Conservation (phyloP, 441 rosid species). For the Oxalis stricta region DNA sequence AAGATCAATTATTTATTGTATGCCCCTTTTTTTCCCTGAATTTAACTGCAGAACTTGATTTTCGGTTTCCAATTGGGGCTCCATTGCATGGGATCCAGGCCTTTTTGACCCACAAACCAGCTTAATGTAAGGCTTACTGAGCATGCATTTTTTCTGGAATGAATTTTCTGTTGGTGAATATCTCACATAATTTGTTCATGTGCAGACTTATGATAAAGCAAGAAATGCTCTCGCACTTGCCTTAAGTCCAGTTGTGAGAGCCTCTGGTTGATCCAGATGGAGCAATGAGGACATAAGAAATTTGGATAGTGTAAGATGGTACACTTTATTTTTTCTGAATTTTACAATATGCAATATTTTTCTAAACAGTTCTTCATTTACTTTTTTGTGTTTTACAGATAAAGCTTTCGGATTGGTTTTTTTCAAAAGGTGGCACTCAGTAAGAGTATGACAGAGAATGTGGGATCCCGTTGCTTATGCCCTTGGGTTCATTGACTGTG, state of each 20-base stretch:
- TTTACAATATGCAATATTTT: background rate
- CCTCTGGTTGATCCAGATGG: constrained; percentile 83
- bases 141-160: background rate
- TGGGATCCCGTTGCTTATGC: constrained; percentile 99
- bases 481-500: constrained; percentile 94
- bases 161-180: constrained; percentile 1
- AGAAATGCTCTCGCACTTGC: constrained; percentile 95
- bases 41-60: constrained; percentile 79
- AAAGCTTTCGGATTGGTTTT: constrained; percentile 94
- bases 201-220: constrained; percentile 85
- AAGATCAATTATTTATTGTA: background rate
- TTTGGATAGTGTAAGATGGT: constrained; percentile 60
- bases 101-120: constrained; percentile 75
- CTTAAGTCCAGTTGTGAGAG: constrained; percentile 85
- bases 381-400: constrained; percentile 54
- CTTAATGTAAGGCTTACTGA: constrained; percentile 40
- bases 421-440: constrained; percentile 96
- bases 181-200: background rate
- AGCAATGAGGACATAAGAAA: constrained; percentile 82
- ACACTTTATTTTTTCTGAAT: background rate
- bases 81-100: constrained; percentile 89
- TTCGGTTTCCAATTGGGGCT: constrained; percentile 86
- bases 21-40: background rate
- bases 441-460: constrained; percentile 81
- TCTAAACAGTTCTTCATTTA: constrained; percentile 2